A percentile compares a stretch with the other conserved stretches of the same genome.
phyloP scores from a whole-genome alignment of 2,329 filamentous ascomycete species.

The Calonectria hongkongensis region DNA sequence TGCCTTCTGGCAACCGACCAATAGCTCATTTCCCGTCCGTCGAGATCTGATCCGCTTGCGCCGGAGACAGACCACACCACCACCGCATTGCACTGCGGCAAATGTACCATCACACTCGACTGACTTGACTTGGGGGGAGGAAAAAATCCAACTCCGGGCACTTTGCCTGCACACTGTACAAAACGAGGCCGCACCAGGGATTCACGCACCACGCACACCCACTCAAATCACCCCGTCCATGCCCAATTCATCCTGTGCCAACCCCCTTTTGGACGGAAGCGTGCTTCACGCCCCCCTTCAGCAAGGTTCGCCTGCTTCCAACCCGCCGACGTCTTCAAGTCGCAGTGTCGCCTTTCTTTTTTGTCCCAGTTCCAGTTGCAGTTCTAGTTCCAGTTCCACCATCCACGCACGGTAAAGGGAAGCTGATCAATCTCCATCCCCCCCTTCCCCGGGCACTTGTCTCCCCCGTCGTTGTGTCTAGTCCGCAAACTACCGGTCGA shows the following conservation, averaged over 20 bases:
- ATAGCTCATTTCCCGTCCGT: constrained; percentile 52
- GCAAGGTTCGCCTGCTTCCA: constrained; percentile 39
- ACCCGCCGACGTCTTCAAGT: constrained; percentile 44
- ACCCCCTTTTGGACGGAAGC: constrained; percentile 52
- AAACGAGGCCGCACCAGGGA: constrained; percentile 28
- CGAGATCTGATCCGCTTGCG: constrained; percentile 41
- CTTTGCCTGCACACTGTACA: constrained; percentile 31
- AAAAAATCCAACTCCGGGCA: constrained; percentile 11
- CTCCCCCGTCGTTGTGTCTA: constrained; percentile 36
- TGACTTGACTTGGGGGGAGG: background rate
- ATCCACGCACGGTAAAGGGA: constrained; percentile 25
- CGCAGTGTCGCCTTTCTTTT: constrained; percentile 37
- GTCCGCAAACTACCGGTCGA: constrained; percentile 35
- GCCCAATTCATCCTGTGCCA: constrained; percentile 49
- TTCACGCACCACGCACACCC: constrained; percentile 23
- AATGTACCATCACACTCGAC: constrained; percentile 16
- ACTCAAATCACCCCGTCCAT: constrained; percentile 34
- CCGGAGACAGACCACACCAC: constrained; percentile 34
- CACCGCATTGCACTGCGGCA: constrained; percentile 6
- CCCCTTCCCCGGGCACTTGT: constrained; percentile 20
- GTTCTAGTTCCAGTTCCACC: constrained; percentile 24
- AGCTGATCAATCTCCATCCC: constrained; percentile 30
- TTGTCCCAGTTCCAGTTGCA: constrained; percentile 9
- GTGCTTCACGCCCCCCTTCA: constrained; percentile 37
- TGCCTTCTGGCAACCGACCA: constrained; percentile 44